Conservation (phyloP, 1,284 basidiomycete species). For the Tilletiaria anomala region DNA sequence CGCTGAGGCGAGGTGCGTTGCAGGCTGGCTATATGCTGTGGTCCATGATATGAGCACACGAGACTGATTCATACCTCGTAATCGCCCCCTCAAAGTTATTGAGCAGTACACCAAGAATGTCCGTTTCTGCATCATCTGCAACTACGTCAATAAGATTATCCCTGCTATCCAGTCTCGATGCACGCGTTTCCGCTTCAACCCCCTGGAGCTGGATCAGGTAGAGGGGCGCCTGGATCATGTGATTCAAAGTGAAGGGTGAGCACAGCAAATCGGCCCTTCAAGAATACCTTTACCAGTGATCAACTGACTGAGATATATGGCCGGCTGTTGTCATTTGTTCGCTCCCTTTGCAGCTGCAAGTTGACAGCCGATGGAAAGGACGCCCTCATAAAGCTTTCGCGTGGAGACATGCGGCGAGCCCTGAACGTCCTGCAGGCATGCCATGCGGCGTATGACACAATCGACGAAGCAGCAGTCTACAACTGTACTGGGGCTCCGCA, state of each 20-base stretch:
- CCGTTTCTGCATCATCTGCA: conserved; percentile 98
- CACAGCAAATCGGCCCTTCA: conserved; percentile 4
- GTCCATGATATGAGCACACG: neutral
- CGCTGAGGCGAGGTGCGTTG: conserved; percentile 59
- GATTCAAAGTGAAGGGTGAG: conserved; percentile 70
- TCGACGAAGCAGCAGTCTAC: conserved; percentile 83
- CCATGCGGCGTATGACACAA: conserved; percentile 70
- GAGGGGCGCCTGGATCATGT: conserved; percentile 67
- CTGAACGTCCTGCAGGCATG: conserved; percentile 94
- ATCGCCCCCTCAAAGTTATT: conserved; percentile 53
- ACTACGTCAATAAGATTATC: conserved; percentile 98
- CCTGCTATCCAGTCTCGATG: conserved; percentile 97
- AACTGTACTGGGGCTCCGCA: conserved; percentile 93
- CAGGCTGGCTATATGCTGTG: neutral
- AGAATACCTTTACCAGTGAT: neutral
- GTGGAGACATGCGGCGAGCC: conserved; percentile 93
- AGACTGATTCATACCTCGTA: neutral
- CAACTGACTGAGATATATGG: neutral
- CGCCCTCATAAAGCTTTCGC: conserved; percentile 78
- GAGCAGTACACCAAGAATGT: conserved; percentile 98
- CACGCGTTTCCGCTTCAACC: conserved; percentile 89
- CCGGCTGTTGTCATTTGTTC: neutral
- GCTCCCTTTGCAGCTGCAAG: conserved; percentile 53
- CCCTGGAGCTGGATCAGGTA: conserved; percentile 70
- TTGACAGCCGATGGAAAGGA: conserved; percentile 71